Evolutionary conservation across 257 asterid species (phyloP).

Genomic region (Solanum appendiculatum): DNA sequence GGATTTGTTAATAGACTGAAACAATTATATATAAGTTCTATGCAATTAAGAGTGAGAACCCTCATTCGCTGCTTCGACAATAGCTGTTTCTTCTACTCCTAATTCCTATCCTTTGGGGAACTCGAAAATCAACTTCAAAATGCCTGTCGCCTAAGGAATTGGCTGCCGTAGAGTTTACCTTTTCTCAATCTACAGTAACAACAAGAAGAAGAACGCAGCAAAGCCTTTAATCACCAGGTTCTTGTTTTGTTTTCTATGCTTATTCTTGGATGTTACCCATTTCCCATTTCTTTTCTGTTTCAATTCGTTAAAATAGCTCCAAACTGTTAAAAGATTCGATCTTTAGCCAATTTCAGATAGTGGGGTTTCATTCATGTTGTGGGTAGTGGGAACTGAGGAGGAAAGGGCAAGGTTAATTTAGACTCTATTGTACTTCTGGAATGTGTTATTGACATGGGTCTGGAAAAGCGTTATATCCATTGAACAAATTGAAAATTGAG

Average conservation of each 20-base stretch:
- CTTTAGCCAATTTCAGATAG: neutral
- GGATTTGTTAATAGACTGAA: fast-evolving
- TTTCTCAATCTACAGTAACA: neutral
- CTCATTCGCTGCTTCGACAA: neutral
- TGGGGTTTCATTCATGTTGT: neutral
- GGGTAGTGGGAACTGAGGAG: neutral
- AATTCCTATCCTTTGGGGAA: neutral
- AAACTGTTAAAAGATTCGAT: neutral
- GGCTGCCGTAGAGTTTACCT: neutral
- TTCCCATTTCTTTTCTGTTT: neutral
- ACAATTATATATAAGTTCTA: fast-evolving
- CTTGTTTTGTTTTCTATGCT: neutral
- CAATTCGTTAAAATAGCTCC: neutral
- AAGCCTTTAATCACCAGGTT: neutral
- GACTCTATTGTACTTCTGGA: neutral
- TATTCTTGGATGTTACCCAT: neutral
- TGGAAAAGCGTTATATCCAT: neutral
- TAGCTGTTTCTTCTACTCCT: neutral
- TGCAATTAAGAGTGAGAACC: neutral
- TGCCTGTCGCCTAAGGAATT: neutral
- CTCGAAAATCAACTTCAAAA: neutral
- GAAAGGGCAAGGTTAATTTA: neutral
- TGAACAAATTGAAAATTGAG: neutral
- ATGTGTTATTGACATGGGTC: neutral
- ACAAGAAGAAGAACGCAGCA: neutral